Conservation (phyloP, 768 basidiomycete genomes). For the Rickenella mellea region DNA sequence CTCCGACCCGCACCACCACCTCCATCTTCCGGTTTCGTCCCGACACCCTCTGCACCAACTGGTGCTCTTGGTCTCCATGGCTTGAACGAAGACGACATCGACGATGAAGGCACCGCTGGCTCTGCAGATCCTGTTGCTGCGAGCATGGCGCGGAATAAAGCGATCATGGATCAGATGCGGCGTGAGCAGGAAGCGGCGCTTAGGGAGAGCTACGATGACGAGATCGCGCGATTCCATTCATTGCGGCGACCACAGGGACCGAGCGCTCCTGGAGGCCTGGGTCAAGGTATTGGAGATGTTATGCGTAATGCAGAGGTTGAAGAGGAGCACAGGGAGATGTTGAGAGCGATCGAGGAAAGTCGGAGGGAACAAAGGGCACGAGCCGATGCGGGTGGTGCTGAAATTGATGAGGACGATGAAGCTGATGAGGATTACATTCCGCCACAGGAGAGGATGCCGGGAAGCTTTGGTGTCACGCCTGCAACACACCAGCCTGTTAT, state of each 20-base stretch:
- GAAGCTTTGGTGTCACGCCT: too few species aligned
- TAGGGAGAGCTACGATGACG: slow-evolving; percentile 44
- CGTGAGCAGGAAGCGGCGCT: slow-evolving; percentile 60
- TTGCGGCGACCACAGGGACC: too few species aligned
- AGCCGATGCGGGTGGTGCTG: slow-evolving; percentile 5
- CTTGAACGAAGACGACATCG: slow-evolving; percentile 4
- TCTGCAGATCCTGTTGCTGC: slow-evolving; percentile 46
- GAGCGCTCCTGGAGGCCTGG: too few species aligned
- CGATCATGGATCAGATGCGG: slow-evolving; percentile 53
- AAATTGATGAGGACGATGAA: slow-evolving; percentile 11
- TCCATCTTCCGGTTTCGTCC: slow-evolving; percentile 8
- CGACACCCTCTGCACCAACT: not conserved
- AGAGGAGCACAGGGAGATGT: slow-evolving; percentile 49
- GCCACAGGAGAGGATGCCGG: slow-evolving; percentile 3
- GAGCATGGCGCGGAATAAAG: slow-evolving; percentile 56
- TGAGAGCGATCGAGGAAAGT: slow-evolving; percentile 54
- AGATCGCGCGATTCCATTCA: slow-evolving; percentile 18
- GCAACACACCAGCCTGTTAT: slow-evolving; percentile 1
- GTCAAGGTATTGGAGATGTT: not conserved
- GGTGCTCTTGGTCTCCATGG: too few species aligned
- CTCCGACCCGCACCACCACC: slow-evolving; percentile 18
- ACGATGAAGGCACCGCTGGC: slow-evolving; percentile 9
- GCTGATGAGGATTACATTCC: slow-evolving; percentile 9
- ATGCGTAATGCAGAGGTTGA: slow-evolving; percentile 22
- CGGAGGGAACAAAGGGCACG: slow-evolving; percentile 25